A percentile compares a stretch with the other conserved stretches of the same genome.
Conservation (phyloP, 768 basidiomycete genomes). For the Lenzites betulinus region DNA sequence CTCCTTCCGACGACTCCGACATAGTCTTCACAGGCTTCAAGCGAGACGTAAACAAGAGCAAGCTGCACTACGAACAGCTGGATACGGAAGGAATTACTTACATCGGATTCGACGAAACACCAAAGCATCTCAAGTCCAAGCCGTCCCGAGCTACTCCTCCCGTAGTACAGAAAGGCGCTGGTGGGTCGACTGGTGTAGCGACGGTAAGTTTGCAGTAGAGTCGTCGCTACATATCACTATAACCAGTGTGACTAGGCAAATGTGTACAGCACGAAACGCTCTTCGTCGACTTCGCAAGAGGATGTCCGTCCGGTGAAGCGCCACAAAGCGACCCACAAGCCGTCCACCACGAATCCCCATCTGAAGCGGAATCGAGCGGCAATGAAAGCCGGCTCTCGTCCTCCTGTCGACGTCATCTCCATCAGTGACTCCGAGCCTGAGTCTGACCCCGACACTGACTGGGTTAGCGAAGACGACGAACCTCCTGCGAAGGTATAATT, state of each 20-base stretch:
- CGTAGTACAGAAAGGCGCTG: too few species aligned
- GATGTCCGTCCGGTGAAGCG: background rate
- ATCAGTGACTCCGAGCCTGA: background rate
- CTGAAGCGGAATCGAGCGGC: background rate
- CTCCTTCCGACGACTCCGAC: slow-evolving; percentile 5
- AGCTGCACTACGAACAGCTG: background rate
- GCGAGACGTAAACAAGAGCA: background rate
- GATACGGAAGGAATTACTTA: slow-evolving; percentile 2
- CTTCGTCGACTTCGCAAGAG: background rate
- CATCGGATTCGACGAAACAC: background rate
- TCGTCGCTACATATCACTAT: too few species aligned
- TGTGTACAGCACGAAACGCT: background rate
- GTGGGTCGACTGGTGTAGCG: too few species aligned
- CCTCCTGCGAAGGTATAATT: background rate
- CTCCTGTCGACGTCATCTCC: background rate
- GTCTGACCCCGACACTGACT: background rate
- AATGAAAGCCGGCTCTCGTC: background rate
- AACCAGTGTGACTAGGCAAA: background rate
- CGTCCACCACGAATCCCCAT: background rate
- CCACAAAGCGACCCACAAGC: background rate
- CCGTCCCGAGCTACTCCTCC: too few species aligned
- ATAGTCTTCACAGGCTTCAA: slow-evolving; percentile 7
- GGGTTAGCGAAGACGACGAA: background rate
- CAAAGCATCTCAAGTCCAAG: background rate
- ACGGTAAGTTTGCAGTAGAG: too few species aligned